Percentiles rank a stretch among this genome's conserved stretches.
phyloP scores from a whole-genome alignment of 2,329 filamentous ascomycete genomes.

The Xylariaceae sp. region DNA sequence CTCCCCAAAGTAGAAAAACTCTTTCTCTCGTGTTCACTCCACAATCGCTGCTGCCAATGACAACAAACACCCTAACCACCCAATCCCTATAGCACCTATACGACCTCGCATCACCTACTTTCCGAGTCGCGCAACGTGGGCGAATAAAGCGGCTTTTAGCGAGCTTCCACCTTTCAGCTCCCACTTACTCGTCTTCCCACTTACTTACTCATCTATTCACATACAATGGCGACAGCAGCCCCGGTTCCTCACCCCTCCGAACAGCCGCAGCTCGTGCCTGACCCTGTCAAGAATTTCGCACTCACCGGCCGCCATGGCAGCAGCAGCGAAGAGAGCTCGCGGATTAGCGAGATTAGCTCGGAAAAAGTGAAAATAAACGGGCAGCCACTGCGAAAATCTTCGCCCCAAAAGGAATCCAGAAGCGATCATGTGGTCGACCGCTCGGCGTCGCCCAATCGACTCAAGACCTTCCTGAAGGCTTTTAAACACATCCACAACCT shows the following conservation, averaged over 20 bases:
- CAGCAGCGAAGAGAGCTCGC: slow-evolving; percentile 32
- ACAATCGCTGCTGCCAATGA: neutral
- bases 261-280: neutral
- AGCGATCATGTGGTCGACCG: slow-evolving; percentile 34
- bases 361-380: slow-evolving; percentile 28
- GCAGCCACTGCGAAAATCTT: slow-evolving; percentile 8
- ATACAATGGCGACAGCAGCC: slow-evolving; percentile 13
- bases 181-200: neutral
- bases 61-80: neutral
- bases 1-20: neutral
- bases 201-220: neutral
- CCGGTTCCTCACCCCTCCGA: neutral
- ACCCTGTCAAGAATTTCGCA: slow-evolving; percentile 11
- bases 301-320: slow-evolving; percentile 25
- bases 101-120: neutral
- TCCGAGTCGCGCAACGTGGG: neutral
- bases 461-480: slow-evolving; percentile 45
- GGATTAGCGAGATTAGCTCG: slow-evolving; percentile 32
- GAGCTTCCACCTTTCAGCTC: neutral
- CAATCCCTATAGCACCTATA: neutral
- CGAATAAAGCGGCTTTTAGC: neutral
- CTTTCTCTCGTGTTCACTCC: neutral
- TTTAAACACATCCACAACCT: slow-evolving; percentile 46
- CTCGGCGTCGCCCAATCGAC: slow-evolving; percentile 42
- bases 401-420: slow-evolving; percentile 9